These are phyloP conservation scores for Torulaspora microellipsoides DNA, from an alignment of 805 yeast genomes.

Conservation along the genomic window DNA sequence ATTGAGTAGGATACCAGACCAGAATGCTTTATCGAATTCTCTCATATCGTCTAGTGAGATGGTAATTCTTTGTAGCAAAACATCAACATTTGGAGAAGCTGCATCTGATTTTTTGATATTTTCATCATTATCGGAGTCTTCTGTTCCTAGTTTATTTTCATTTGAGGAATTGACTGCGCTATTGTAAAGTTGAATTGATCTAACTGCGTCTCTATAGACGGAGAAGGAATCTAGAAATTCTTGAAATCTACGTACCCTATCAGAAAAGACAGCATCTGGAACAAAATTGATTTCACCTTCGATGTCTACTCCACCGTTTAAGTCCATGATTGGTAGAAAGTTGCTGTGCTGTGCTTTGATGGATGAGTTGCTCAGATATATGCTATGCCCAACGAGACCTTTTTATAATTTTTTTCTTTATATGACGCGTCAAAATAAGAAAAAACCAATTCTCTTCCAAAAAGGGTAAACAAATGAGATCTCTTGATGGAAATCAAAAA, in stretches of 20 bases:
- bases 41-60: conserved; percentile 84
- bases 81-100: conserved; percentile 5
- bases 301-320: conserved; percentile 2
- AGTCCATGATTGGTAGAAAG: conserved; percentile 1
- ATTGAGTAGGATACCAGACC: conserved; percentile 65
- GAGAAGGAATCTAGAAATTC: conserved; percentile 73
- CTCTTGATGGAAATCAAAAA: conserved; percentile 20
- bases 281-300: conserved; percentile 18
- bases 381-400: neutral
- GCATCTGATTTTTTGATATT: conserved; percentile 12
- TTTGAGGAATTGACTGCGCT: conserved; percentile 33
- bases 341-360: neutral
- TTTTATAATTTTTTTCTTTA: neutral
- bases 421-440: neutral
- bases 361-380: neutral
- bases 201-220: conserved; percentile 64
- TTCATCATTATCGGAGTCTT: neutral
- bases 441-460: neutral
- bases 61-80: conserved; percentile 46
- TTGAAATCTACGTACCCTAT: conserved; percentile 81
- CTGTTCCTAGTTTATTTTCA: conserved; percentile 8
- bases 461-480: conserved; percentile 2
- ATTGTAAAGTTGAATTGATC: conserved; percentile 65
- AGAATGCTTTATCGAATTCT: conserved; percentile 71
- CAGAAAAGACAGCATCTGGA: conserved; percentile 56